Conservation (phyloP, 495 filamentous ascomycete species). For the Pyrenopolyporus hunteri region DNA sequence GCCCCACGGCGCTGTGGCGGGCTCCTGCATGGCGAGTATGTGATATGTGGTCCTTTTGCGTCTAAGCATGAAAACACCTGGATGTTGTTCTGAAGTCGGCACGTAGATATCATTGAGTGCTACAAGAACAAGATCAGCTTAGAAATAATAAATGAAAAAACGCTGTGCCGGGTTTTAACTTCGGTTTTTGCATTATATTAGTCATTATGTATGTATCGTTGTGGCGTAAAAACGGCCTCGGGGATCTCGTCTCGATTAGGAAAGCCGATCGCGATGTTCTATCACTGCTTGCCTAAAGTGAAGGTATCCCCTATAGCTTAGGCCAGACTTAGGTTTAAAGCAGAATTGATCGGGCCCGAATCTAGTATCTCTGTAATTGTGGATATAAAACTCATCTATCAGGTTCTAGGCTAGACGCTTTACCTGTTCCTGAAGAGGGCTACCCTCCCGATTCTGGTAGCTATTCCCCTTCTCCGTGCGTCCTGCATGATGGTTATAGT, state of each 20-base stretch:
- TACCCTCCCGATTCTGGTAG: constrained; percentile 17
- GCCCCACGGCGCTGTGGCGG: neutral
- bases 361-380: too few species aligned
- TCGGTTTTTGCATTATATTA: too few species aligned
- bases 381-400: neutral
- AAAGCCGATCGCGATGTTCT: constrained; percentile 10
- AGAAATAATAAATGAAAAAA: too few species aligned
- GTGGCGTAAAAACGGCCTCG: too few species aligned
- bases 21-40: neutral
- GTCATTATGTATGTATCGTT: too few species aligned
- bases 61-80: neutral
- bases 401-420: constrained; percentile 25
- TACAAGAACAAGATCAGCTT: too few species aligned
- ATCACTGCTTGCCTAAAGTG: neutral
- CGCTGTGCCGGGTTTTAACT: too few species aligned
- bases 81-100: too few species aligned
- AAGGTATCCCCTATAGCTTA: too few species aligned
- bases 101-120: too few species aligned
- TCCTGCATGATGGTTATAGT: constrained; percentile 2
- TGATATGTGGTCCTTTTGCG: neutral
- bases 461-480: neutral
- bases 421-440: constrained; percentile 28
- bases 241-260: neutral
- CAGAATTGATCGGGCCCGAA: too few species aligned
- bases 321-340: too few species aligned